phyloP scores from a whole-genome alignment of 805 yeast genomes.

The Clavispora asparagi region DNA sequence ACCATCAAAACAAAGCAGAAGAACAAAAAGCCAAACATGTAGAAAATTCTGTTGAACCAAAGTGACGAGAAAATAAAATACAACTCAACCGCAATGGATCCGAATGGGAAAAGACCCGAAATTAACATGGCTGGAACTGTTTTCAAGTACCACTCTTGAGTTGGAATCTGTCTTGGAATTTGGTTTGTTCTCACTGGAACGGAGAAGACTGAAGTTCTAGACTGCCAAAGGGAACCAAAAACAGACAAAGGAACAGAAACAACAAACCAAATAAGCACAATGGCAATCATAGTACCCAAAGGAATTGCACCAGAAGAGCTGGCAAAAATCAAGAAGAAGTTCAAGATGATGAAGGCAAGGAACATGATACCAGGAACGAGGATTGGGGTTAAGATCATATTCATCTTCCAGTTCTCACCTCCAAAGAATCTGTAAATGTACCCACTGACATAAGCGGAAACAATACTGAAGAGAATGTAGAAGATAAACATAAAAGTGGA shows the following conservation, averaged over 20 bases:
- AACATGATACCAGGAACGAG: conserved; percentile 82
- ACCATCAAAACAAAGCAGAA: conserved; percentile 82
- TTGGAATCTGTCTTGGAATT: conserved; percentile 93
- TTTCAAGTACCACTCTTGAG: conserved; percentile 78
- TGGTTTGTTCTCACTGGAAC: conserved; percentile 91
- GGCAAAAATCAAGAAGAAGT: conserved; percentile 73
- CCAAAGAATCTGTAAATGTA: conserved; percentile 82
- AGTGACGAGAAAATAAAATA: conserved; percentile 85
- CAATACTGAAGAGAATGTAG: conserved; percentile 72
- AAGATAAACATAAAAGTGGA: conserved; percentile 84
- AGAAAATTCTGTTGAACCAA: conserved; percentile 91
- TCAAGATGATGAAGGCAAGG: conserved; percentile 58
- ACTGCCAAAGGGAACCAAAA: conserved; percentile 75
- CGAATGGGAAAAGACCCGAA: conserved; percentile 92
- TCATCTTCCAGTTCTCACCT: conserved; percentile 87
- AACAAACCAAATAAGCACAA: conserved; percentile 78
- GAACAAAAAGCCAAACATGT: conserved; percentile 96
- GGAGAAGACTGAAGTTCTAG: conserved; percentile 51
- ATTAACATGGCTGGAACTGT: conserved; percentile 62
- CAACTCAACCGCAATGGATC: conserved; percentile 91
- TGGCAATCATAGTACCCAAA: conserved; percentile 77
- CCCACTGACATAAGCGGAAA: conserved; percentile 87
- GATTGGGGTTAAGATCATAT: conserved; percentile 76
- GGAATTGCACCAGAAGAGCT: conserved; percentile 95
- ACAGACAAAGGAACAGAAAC: conserved; percentile 81